phyloP scores from a whole-genome alignment of 768 basidiomycete species.

The Lactarius evosmus region DNA sequence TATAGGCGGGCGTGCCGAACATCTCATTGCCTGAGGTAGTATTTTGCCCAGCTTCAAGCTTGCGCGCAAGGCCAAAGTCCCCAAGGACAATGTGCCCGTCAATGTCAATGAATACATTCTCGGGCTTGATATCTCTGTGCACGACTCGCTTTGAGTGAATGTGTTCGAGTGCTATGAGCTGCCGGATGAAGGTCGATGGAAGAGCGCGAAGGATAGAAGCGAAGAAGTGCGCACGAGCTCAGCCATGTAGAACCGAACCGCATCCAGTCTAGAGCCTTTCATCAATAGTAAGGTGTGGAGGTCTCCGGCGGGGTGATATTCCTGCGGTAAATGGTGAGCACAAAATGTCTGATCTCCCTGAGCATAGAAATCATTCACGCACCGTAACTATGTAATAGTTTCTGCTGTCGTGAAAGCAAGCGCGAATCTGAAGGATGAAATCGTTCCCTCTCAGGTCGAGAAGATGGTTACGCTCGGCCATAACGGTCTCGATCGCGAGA shows the following conservation, averaged over 20 bases:
- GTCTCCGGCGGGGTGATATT: slow-evolving; percentile 24
- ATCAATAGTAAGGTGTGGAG: slow-evolving; percentile 15
- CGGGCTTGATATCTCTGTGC: slow-evolving; percentile 23
- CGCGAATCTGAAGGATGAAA: slow-evolving; percentile 22
- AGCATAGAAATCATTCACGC: neutral
- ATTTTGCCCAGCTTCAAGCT: slow-evolving; percentile 7
- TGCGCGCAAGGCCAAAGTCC: slow-evolving; percentile 20
- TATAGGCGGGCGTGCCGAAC: slow-evolving; percentile 25
- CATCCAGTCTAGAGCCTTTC: slow-evolving; percentile 12
- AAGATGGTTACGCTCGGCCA: slow-evolving; percentile 19
- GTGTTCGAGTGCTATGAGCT: slow-evolving; percentile 23
- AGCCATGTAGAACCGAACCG: slow-evolving; percentile 25
- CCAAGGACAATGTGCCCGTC: slow-evolving; percentile 25
- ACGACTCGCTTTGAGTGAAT: slow-evolving; percentile 18
- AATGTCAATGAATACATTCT: slow-evolving; percentile 22
- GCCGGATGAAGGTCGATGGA: neutral
- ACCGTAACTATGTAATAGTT: slow-evolving; percentile 21
- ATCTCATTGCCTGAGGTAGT: slow-evolving; percentile 14
- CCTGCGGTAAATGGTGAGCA: slow-evolving; percentile 4
- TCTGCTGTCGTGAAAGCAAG: slow-evolving; percentile 23
- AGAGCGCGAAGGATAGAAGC: neutral
- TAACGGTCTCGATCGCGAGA: slow-evolving; percentile 3
- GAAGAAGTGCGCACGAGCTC: slow-evolving; percentile 15
- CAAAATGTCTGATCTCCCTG: no score
- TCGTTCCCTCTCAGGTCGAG: slow-evolving; percentile 23